Conservation (phyloP, 148 eudicot genomes). For the Amaranthus cruentus region DNA sequence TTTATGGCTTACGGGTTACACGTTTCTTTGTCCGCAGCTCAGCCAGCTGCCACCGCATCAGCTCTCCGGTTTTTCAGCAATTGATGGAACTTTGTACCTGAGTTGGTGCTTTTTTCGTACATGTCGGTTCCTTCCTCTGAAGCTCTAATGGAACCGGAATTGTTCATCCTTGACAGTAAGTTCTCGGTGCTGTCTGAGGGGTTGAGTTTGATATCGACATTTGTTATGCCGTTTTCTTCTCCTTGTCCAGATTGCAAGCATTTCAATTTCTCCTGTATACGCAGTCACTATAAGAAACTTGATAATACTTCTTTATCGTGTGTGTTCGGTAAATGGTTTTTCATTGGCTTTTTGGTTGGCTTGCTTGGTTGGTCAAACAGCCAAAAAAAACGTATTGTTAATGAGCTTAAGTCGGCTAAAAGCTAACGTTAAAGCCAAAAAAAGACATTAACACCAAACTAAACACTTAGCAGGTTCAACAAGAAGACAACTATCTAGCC, state of each 20-base stretch:
- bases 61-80: slow-evolving; percentile 62
- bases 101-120: slow-evolving; percentile 45
- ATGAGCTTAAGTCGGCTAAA: too few species aligned
- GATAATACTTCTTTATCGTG: too few species aligned
- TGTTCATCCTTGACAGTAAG: slow-evolving; percentile 71
- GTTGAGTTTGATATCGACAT: slow-evolving; percentile 29
- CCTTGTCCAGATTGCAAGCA: slow-evolving; percentile 28
- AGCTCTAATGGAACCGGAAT: slow-evolving; percentile 42
- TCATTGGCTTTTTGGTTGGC: too few species aligned
- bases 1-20: slow-evolving; percentile 13
- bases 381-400: too few species aligned
- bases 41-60: slow-evolving; percentile 87
- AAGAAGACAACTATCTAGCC: too few species aligned
- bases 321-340: too few species aligned
- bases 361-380: too few species aligned
- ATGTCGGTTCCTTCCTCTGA: slow-evolving; percentile 40
- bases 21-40: slow-evolving; percentile 21
- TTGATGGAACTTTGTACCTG: slow-evolving; percentile 81
- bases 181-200: slow-evolving; percentile 62
- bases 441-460: too few species aligned
- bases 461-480: too few species aligned
- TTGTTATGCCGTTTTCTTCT: slow-evolving; percentile 22
- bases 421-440: too few species aligned
- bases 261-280: slow-evolving; percentile 62
- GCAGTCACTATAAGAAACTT: slow-evolving; percentile 6